Conservation (phyloP, 495 filamentous ascomycete genomes). For the Penicillium parvum region DNA sequence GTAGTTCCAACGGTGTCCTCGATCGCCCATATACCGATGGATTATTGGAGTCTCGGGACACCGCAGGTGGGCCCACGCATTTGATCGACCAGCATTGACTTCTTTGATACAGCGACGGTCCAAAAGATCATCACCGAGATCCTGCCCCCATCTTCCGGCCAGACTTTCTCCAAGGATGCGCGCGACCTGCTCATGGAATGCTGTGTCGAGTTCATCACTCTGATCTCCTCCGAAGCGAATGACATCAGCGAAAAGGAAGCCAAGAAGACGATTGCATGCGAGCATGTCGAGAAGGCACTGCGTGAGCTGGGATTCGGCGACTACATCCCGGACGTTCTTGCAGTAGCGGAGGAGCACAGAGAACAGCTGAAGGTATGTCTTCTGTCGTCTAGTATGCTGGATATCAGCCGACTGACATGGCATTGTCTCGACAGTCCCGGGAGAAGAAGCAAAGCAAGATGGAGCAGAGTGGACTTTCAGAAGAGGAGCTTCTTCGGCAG, state of each 20-base stretch:
- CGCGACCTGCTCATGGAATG: conserved; percentile 95
- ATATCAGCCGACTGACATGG: not conserved
- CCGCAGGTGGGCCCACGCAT: conserved; percentile 3
- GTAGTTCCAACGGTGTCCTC: no score
- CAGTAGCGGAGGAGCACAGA: conserved; percentile 86
- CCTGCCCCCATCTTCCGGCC: conserved; percentile 62
- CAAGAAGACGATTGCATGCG: conserved; percentile 97
- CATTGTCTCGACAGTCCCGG: conserved; percentile 57
- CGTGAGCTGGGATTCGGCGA: conserved; percentile 86
- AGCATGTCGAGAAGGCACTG: conserved; percentile 91
- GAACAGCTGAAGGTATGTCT: conserved; percentile 77
- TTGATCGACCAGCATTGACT: conserved; percentile 12
- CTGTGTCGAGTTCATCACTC: conserved; percentile 98
- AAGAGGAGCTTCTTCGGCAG: conserved; percentile 82
- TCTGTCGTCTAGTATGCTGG: not conserved
- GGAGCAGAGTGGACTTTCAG: conserved; percentile 82
- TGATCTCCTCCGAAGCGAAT: conserved; percentile 95
- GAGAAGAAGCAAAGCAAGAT: conserved; percentile 98
- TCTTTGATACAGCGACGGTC: conserved; percentile 67
- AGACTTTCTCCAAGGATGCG: conserved; percentile 86
- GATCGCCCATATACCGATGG: no score
- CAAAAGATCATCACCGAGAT: conserved; percentile 98
- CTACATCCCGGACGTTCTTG: conserved; percentile 79
- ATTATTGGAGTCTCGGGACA: not conserved
- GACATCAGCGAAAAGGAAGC: conserved; percentile 97